These are phyloP conservation scores for Botrytis porri DNA, from an alignment of 2,329 filamentous ascomycete genomes.

Conservation along the genomic window DNA sequence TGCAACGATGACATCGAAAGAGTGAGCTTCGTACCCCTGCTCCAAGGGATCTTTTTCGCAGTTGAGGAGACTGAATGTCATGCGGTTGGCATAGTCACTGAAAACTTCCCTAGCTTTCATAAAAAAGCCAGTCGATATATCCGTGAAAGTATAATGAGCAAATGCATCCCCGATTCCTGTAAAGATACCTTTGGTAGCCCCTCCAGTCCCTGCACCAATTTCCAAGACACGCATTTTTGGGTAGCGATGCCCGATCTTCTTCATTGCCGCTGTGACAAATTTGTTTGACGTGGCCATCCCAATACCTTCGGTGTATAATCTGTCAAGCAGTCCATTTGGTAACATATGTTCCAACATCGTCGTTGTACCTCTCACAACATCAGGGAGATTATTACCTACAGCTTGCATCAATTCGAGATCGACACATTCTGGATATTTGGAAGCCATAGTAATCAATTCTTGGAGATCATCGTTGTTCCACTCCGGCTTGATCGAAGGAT, in stretches of 20 bases:
- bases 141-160: conserved; percentile 31
- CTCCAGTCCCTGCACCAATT: conserved; percentile 17
- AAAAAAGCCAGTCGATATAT: conserved; percentile 40
- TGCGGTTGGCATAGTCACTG: not conserved
- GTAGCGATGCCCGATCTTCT: conserved; percentile 36
- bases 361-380: conserved; percentile 25
- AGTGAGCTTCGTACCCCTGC: conserved; percentile 12
- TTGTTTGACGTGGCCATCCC: conserved; percentile 18
- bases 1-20: conserved; percentile 29
- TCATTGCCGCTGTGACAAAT: conserved; percentile 8
- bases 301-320: conserved; percentile 27
- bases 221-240: conserved; percentile 24
- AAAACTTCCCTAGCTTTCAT: conserved; percentile 32
- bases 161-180: conserved; percentile 9
- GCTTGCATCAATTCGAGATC: conserved; percentile 25
- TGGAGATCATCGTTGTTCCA: conserved; percentile 23
- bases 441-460: conserved; percentile 10
- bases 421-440: conserved; percentile 18
- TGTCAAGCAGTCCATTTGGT: conserved; percentile 25
- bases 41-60: conserved; percentile 3
- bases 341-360: conserved; percentile 30
- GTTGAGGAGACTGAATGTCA: conserved; percentile 13
- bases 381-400: conserved; percentile 27
- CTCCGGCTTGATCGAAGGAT: conserved; percentile 23
- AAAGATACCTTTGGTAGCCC: conserved; percentile 1